Percentiles rank a stretch among this genome's conserved stretches.
phyloP scores from a whole-genome alignment of 352 stramenopile genomes.

The Globisporangium takayamanum region DNA sequence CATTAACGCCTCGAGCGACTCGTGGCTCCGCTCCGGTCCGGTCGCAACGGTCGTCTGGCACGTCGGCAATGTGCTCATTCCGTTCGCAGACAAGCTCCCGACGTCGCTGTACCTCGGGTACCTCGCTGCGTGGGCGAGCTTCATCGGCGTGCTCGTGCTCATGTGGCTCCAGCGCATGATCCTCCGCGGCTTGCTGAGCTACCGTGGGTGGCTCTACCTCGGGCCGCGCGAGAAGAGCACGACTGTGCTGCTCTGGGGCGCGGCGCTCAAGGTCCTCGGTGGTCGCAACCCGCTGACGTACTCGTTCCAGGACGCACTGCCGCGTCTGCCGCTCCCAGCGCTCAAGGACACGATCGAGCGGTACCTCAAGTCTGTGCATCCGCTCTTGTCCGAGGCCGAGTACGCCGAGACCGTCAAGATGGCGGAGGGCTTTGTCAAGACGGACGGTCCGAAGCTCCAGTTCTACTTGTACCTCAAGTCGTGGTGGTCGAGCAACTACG shows the following conservation, averaged over 20 bases:
- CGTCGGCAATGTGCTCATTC: constrained; percentile 72
- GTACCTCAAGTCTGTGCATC: constrained; percentile 91
- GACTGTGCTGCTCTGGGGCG: constrained; percentile 63
- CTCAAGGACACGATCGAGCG: constrained; percentile 90
- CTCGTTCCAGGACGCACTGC: constrained; percentile 89
- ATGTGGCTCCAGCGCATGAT: constrained; percentile 83
- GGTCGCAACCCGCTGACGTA: constrained; percentile 84
- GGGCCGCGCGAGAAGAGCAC: constrained; percentile 59
- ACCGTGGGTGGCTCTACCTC: constrained; percentile 85
- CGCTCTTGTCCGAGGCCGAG: constrained; percentile 81
- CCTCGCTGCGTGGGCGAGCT: constrained; percentile 71
- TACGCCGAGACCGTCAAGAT: constrained; percentile 84
- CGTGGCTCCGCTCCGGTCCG: constrained; percentile 75
- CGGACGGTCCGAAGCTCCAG: constrained; percentile 87
- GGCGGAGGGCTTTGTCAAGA: constrained; percentile 80
- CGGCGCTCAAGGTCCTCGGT: constrained; percentile 75
- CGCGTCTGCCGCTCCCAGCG: constrained; percentile 87
- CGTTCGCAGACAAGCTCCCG: constrained; percentile 55
- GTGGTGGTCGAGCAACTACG: constrained; percentile 87
- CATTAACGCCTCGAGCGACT: constrained; percentile 54
- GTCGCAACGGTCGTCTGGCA: constrained; percentile 77
- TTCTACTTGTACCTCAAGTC: constrained; percentile 89
- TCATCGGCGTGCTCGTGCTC: constrained; percentile 76
- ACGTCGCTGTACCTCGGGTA: constrained; percentile 78
- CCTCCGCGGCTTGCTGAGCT: constrained; percentile 78